Evolutionary conservation across 306 rosid species (phyloP), one percentile per base, ranked within the genome.

Genomic region (Vigna nakashimae): DNA sequence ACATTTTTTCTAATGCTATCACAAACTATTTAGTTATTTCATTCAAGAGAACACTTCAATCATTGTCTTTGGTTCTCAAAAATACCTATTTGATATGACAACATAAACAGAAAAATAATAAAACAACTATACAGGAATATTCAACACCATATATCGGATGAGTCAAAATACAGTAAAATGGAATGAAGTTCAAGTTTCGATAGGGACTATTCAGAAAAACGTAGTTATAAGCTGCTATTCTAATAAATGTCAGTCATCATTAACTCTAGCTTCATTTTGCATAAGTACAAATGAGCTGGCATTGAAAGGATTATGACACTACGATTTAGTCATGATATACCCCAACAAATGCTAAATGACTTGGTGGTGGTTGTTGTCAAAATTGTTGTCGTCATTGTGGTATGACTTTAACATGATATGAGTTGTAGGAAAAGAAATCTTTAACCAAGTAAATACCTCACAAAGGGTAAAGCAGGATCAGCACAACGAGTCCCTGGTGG

Each of bases 401-500:
- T n/a, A 38, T 65, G 70, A 38, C 9, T 65, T 38, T 42, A 30
- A 2, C 38, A 67, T 67, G 63, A 69, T 22, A 51, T 43, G 62
- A 51, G 73, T 71, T 30, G 55, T 46, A 59, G 53, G 70, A 32
- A 53, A n/a, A 64, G 52, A 50, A 42, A 72, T 60, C 38, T 64
- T 43, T 77, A 60, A 45, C 74, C 59, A 30, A 71, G 71, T 38
- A 74, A 82, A 45, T 79, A 92, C 99, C 99, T 91, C 73, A 96
- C 84, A 84, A 96, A 96, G 82, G 99, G 99, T 72, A 96, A 83
- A 65, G 97, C 93, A 12, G 98, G 96, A 84, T 96, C 98, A 43
- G 96, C 99, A 86, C 90, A 82, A 60, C 94, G 99, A 64, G 98
- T 89, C 63, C 98, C 98, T 1, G 89, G 87, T 49, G 99, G 98